These are phyloP conservation scores for Boletales sp. DNA, from an alignment of 768 basidiomycete species.

Conservation along the genomic window DNA sequence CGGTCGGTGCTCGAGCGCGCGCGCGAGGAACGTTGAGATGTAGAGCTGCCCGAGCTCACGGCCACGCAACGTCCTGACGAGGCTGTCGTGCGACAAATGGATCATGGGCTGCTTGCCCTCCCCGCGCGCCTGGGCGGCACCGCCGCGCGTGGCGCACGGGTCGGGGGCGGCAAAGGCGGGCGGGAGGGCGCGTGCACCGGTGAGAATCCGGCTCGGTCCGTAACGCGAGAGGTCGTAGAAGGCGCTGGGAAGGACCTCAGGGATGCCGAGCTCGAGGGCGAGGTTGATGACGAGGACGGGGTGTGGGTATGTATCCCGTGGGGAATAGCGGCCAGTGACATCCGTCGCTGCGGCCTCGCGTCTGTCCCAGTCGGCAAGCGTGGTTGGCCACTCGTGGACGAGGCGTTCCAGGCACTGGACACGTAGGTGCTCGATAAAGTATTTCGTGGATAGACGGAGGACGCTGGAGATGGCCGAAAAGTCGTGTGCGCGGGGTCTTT, in stretches of 20 bases:
- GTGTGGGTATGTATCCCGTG: conserved; percentile 58
- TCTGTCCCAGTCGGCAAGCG: conserved; percentile 64
- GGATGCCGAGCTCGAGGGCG: conserved; percentile 58
- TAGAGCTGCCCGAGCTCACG: conserved; percentile 63
- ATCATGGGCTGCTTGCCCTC: conserved; percentile 9
- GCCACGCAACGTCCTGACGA: conserved; percentile 52
- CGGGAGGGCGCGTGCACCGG: conserved; percentile 42
- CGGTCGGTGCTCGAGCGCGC: conserved; percentile 51
- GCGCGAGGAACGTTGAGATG: conserved; percentile 57
- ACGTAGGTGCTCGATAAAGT: conserved; percentile 67
- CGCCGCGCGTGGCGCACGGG: conserved; percentile 7
- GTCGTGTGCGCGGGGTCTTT: conserved; percentile 43
- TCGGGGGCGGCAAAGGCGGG: conserved; percentile 28
- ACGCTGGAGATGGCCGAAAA: conserved; percentile 61
- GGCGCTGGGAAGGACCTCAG: conserved; percentile 60
- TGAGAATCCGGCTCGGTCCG: conserved; percentile 63
- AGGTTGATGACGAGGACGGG: conserved; percentile 70
- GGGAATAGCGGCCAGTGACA: conserved; percentile 48
- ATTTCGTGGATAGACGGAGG: conserved; percentile 71
- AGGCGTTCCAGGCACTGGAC: conserved; percentile 58
- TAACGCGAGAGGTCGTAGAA: conserved; percentile 75
- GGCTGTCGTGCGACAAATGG: conserved; percentile 36
- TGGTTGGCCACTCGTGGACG: conserved; percentile 61
- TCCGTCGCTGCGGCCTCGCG: conserved; percentile 59
- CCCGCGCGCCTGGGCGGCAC: not conserved